Conservation (phyloP, 2,329 filamentous ascomycete species). For the Fusarium ramigenum region DNA sequence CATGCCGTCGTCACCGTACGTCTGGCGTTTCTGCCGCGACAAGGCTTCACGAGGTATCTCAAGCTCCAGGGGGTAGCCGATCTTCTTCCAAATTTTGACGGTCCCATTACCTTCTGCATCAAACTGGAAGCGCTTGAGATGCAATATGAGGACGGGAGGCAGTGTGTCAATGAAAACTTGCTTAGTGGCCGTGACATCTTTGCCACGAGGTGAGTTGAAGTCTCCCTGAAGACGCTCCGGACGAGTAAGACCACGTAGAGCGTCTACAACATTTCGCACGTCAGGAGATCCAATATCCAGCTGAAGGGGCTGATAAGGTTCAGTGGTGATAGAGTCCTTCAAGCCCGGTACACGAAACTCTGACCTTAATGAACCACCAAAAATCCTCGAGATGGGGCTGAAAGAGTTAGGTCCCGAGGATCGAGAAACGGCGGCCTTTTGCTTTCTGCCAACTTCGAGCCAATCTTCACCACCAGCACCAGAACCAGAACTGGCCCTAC, state of each 20-base stretch:
- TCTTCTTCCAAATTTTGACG: constrained; percentile 98
- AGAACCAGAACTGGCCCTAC: constrained; percentile 39
- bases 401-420: constrained; percentile 80
- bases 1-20: constrained; percentile 70
- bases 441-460: constrained; percentile 93
- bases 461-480: constrained; percentile 64
- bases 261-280: constrained; percentile 91
- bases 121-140: constrained; percentile 97
- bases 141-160: constrained; percentile 90
- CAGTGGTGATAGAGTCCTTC: constrained; percentile 89
- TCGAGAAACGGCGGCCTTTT: constrained; percentile 85
- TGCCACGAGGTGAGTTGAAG: constrained; percentile 81
- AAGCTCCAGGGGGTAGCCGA: constrained; percentile 93
- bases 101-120: constrained; percentile 82
- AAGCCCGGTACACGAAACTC: constrained; percentile 87
- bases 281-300: constrained; percentile 90
- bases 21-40: constrained; percentile 74
- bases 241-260: constrained; percentile 83
- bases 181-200: constrained; percentile 83
- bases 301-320: constrained; percentile 94
- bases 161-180: constrained; percentile 94
- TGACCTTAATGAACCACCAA: constrained; percentile 89
- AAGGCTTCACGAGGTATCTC: constrained; percentile 94
- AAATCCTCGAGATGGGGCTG: constrained; percentile 92
- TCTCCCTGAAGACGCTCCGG: constrained; percentile 87